These are phyloP conservation scores for Starmerella etchellsii DNA, from an alignment of 805 yeast genomes.

Conservation along the genomic window DNA sequence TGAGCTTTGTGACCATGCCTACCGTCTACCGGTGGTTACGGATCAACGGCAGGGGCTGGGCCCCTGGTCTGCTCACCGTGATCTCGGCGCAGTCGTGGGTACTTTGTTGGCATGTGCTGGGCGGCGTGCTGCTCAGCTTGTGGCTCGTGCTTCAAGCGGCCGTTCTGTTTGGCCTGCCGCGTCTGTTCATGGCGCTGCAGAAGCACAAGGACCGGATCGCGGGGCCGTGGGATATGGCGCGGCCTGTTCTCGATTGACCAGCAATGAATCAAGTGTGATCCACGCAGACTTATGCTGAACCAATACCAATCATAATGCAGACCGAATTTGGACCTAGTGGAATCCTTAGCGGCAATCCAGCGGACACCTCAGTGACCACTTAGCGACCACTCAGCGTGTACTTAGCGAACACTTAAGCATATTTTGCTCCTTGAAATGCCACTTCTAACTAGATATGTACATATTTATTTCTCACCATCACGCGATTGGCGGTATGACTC, in stretches of 20 bases:
- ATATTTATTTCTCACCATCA: too few relatives aligned
- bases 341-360: too few relatives aligned
- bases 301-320: too few relatives aligned
- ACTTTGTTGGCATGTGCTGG: constrained; percentile 21
- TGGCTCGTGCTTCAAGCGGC: constrained; percentile 41
- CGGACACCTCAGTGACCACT: too few relatives aligned
- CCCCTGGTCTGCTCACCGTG: constrained; percentile 20
- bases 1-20: constrained; percentile 62
- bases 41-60: constrained; percentile 24
- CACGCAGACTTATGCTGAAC: too few relatives aligned
- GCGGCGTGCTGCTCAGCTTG: constrained; percentile 31
- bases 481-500: too few relatives aligned
- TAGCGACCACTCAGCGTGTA: too few relatives aligned
- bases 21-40: constrained; percentile 51
- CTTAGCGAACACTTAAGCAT: too few relatives aligned
- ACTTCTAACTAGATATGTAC: too few relatives aligned
- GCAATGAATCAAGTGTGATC: too few relatives aligned
- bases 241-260: constrained; percentile 32
- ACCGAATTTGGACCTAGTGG: too few relatives aligned
- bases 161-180: constrained; percentile 49
- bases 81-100: constrained; percentile 17
- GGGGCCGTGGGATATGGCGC: constrained; percentile 90
- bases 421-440: too few relatives aligned
- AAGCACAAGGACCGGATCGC: constrained; percentile 70
- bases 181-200: constrained; percentile 57